These are phyloP conservation scores for Suillus alpinus DNA, from an alignment of 768 basidiomycete species.

Conservation along the genomic window DNA sequence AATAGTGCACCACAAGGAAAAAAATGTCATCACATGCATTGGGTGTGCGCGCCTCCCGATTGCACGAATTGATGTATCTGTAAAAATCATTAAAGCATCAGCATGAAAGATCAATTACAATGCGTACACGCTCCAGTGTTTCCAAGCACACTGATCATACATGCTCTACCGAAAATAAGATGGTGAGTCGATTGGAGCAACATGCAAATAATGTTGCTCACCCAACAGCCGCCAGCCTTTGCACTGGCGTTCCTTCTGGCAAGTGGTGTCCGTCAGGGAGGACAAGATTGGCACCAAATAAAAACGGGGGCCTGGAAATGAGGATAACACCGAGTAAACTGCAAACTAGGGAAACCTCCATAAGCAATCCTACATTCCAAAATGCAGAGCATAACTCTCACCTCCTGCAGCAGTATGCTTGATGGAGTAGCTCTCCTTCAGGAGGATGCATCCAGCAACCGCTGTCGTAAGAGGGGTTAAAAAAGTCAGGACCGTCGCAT, in stretches of 20 bases:
- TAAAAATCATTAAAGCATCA: too few relatives aligned
- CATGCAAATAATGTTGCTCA: conserved; percentile 18
- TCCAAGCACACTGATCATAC: conserved; percentile 67
- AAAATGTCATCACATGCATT: conserved; percentile 68
- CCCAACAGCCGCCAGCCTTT: conserved; percentile 60
- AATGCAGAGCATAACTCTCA: conserved; percentile 17
- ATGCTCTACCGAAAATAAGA: conserved; percentile 41
- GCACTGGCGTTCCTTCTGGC: conserved; percentile 24
- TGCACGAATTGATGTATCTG: conserved; percentile 54
- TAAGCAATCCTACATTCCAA: neutral
- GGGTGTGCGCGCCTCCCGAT: conserved; percentile 77
- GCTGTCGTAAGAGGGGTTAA: too few relatives aligned
- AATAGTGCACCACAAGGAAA: conserved; percentile 53
- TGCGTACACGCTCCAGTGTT: too few relatives aligned
- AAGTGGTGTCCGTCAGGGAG: too few relatives aligned
- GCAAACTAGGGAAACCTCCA: conserved; percentile 36
- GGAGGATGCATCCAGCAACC: too few relatives aligned
- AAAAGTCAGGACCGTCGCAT: conserved; percentile 77
- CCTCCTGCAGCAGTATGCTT: conserved; percentile 40
- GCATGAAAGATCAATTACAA: neutral
- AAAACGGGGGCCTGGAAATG: too few relatives aligned
- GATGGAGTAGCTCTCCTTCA: conserved; percentile 12
- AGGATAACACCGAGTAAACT: conserved; percentile 76
- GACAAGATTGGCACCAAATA: too few relatives aligned
- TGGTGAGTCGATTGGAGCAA: neutral